Conservation (phyloP, 2,329 filamentous ascomycete genomes). For the Nemania sp. region DNA sequence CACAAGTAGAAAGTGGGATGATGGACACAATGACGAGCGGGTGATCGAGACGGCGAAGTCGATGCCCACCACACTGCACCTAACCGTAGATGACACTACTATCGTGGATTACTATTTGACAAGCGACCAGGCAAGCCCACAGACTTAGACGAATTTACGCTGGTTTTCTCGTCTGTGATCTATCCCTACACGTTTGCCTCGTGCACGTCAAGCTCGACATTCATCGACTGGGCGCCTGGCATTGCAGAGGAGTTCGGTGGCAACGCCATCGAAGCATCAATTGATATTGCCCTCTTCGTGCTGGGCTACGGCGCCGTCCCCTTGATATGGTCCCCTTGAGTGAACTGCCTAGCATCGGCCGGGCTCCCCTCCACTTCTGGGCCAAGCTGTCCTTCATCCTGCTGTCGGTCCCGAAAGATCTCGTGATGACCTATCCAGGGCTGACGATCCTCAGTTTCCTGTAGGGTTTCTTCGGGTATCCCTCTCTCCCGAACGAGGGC, state of each 20-base stretch:
- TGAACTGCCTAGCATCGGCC: conserved; percentile 69
- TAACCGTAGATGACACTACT: conserved; percentile 35
- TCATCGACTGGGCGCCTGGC: conserved; percentile 50
- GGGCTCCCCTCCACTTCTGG: conserved; percentile 69
- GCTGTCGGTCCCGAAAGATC: conserved; percentile 65
- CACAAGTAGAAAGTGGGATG: conserved; percentile 33
- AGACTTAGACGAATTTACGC: conserved; percentile 44
- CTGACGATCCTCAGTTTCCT: conserved; percentile 68
- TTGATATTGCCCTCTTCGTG: conserved; percentile 55
- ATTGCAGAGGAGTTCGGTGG: conserved; percentile 60
- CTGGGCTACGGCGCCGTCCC: conserved; percentile 66
- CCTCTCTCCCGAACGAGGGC: conserved; percentile 64
- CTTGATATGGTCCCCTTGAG: conserved; percentile 68
- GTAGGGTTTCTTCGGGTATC: conserved; percentile 68
- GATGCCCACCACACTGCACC: conserved; percentile 35
- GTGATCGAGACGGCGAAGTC: conserved; percentile 37
- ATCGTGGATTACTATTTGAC: conserved; percentile 47
- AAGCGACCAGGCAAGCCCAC: conserved; percentile 50
- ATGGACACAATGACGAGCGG: conserved; percentile 34
- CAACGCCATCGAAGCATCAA: conserved; percentile 49
- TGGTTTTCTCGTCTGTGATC: conserved; percentile 50
- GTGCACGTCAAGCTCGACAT: conserved; percentile 58
- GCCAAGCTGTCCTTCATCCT: conserved; percentile 72
- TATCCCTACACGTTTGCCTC: conserved; percentile 65
- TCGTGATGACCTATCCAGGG: conserved; percentile 66